Base-by-base conservation (phyloP, 202 grass and related monocot genomes). In the Zizania palustris region DNA sequence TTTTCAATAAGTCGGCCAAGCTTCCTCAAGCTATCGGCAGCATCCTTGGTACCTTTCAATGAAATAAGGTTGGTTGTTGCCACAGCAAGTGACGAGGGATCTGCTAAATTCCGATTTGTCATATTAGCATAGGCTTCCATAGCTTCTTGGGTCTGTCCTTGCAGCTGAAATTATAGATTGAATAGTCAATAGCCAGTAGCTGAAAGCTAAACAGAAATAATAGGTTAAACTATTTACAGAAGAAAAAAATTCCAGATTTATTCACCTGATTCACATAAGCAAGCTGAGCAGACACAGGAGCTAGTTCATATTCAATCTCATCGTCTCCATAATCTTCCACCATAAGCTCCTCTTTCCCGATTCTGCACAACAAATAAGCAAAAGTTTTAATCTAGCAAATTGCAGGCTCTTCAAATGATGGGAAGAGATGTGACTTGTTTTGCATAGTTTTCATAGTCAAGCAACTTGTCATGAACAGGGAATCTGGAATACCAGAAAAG, bases 21-120 rank as follows among this genome's bases (percentile, higher is more conserved):
- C 72, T 94, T 95, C 80, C 81, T 90, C 66, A 98, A 72, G 72
- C 87, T 82, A 85, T 95, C 89, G 34, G 89, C 88, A 70, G 84
- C 71, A 76, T 98, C 87, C 56, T 92, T 95, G 85, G 82, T 88
- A 56, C 88, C 88, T 86, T 83, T 90, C 46, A 98, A 41, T 41
- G 91, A 80, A 72, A 98, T 82, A 77, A 98, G 89, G 60, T 98
- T 98, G 48, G 72, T 92, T 56, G 89, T 92, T n/a, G 87, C 91
- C 68, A 95, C 88, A 50, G 83, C 91, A 78, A 92, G 80, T 69
- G 95, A 90, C 14, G 95, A 88, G 72, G 71, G 53, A 78, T 98
- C 87, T 34, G 61, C 80, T 60, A 83, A 67, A 43, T 86, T 85
- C 64, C 40, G n/a, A 19, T 67, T 95, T 88, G 77, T 81, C 80